Evolutionary conservation across 352 stramenopile genomes (phyloP), one percentile per base, ranked within the genome.

Genomic region (Phytopythium ostracodes): DNA sequence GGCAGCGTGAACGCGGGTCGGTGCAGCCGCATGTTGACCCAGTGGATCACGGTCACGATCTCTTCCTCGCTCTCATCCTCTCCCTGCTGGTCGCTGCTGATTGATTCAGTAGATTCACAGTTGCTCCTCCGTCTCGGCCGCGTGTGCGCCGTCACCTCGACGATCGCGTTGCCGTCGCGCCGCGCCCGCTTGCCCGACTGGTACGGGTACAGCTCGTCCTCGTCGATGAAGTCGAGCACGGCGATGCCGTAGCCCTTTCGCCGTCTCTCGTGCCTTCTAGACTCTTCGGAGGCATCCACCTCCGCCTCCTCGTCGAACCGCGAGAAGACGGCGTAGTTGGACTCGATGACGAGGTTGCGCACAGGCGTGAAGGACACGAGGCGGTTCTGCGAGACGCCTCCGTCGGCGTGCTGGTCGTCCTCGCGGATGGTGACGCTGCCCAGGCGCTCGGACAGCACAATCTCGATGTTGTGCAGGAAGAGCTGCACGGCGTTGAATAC

Each of bases 161-260:
- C 58, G 42, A 82, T 72, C 25, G 70, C 73, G 49, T 71, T 68
- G 18, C 70, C 55, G 58, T 84, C 75, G 35, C 78, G 76, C 10
- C 75, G 77, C 36, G 81, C 53, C 4, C 75, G 72, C 7, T 68
- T 33, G 12, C 59, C 40, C 0, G 72, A 64, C 11, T 70, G 75
- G 35, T 87, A 87, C 43, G 77, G 77, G 53, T 82, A 75, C 33
- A 71, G 60, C 22, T 77, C 77, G 62, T 87, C 77, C 10, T 67
- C 57, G 54, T 84, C 71, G 7, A 70, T 69, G 36, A 67, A 84
- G 59, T 87, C 75, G 36, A 70, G 62, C 46, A 69, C 57, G 6
- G 77, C 62, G 12, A 87, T 61, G 9, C 64, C 77, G 58, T 75
- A 72, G 52, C 60, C 64, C 4, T 71, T 64, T 7, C 67, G 61